phyloP scores from a whole-genome alignment of 805 yeast genomes.

The Starmerella floris region DNA sequence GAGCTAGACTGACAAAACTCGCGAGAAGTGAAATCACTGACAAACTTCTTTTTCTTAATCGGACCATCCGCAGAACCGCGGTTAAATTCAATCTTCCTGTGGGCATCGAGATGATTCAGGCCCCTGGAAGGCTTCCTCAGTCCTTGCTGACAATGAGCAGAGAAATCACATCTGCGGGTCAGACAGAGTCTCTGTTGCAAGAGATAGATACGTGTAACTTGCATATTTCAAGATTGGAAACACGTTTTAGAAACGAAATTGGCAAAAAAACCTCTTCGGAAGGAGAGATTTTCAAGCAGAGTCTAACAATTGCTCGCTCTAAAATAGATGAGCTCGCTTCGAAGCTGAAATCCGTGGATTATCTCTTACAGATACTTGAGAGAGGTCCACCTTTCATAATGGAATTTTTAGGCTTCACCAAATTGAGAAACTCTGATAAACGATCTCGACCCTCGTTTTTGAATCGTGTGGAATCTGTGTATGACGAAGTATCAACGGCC shows the following conservation, averaged over 20 bases:
- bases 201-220: too few relatives aligned
- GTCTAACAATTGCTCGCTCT: too few relatives aligned
- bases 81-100: constrained; percentile 45
- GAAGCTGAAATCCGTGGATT: too few relatives aligned
- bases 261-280: too few relatives aligned
- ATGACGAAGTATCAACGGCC: not conserved
- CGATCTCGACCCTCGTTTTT: not conserved
- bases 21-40: constrained; percentile 33
- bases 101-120: constrained; percentile 45
- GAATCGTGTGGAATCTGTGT: not conserved
- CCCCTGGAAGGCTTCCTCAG: constrained; percentile 44
- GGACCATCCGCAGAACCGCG: constrained; percentile 23
- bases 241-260: too few relatives aligned
- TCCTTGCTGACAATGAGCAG: constrained; percentile 29
- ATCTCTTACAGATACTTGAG: not conserved
- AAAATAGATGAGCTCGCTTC: too few relatives aligned
- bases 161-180: not conserved
- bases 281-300: too few relatives aligned
- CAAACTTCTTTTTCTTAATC: constrained; percentile 23
- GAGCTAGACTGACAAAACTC: constrained; percentile 48
- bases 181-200: too few relatives aligned
- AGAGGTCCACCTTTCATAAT: not conserved
- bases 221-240: too few relatives aligned
- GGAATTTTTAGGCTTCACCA: not conserved
- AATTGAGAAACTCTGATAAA: not conserved